phyloP scores from a whole-genome alignment of 2,329 filamentous ascomycete species.

The Endothia cerciana region DNA sequence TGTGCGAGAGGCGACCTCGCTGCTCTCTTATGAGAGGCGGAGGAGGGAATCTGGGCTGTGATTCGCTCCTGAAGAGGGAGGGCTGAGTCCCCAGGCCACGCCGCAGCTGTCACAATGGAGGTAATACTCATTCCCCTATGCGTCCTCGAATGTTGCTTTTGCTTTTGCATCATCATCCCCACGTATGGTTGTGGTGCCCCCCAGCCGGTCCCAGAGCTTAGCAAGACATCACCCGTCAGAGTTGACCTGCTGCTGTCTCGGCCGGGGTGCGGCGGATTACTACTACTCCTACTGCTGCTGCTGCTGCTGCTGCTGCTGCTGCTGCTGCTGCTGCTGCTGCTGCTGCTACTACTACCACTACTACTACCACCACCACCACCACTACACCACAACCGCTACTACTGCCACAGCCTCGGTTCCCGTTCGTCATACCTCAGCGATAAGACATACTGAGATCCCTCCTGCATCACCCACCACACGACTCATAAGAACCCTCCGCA shows the following conservation, averaged over 20 bases:
- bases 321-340: too few relatives aligned
- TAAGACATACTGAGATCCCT: conserved; percentile 1
- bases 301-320: too few relatives aligned
- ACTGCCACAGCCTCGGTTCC: conserved; percentile 24
- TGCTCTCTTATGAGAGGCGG: conserved; percentile 6
- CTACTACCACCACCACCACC: conserved; percentile 10
- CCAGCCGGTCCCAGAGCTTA: not conserved
- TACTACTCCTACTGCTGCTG: not conserved
- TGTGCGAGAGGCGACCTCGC: conserved; percentile 1
- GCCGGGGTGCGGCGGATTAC: conserved; percentile 20
- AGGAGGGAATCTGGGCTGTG: conserved; percentile 6
- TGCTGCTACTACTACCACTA: too few relatives aligned
- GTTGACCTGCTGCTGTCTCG: conserved; percentile 26
- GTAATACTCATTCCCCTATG: conserved; percentile 12
- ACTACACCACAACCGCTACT: conserved; percentile 10
- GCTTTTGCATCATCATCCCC: conserved; percentile 1
- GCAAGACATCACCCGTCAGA: not conserved
- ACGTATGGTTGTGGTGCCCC: not conserved
- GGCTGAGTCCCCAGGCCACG: conserved; percentile 16
- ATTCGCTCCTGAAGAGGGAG: conserved; percentile 11
- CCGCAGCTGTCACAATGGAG: conserved; percentile 23
- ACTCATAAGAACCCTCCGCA: conserved; percentile 10
- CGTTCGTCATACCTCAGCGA: conserved; percentile 25
- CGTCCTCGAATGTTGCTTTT: conserved; percentile 5
- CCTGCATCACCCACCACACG: conserved; percentile 23